A percentile compares a stretch with the other conserved stretches of the same genome.
phyloP scores from a whole-genome alignment of 495 filamentous ascomycete species.

The Podospora pseudoanserina region DNA sequence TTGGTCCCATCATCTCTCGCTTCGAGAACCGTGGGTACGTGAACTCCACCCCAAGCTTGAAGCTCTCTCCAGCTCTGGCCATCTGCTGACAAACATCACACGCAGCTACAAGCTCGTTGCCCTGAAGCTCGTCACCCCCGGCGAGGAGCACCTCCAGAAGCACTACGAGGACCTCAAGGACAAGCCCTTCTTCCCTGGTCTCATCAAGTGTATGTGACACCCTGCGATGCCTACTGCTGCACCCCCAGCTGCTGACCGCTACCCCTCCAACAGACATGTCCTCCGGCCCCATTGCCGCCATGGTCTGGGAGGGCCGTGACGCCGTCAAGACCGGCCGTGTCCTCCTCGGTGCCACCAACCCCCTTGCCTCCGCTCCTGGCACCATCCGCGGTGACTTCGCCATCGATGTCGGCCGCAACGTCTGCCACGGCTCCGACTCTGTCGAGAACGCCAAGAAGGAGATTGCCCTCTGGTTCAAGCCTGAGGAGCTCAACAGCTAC shows the following conservation, averaged over 20 bases:
- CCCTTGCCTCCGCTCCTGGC: slow-evolving; percentile 83
- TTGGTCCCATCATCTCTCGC: slow-evolving; percentile 93
- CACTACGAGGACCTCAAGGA: slow-evolving; percentile 90
- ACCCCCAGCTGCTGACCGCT: background rate
- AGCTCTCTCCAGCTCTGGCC: background rate
- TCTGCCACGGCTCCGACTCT: slow-evolving; percentile 98
- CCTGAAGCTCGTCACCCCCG: slow-evolving; percentile 86
- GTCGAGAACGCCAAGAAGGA: slow-evolving; percentile 99
- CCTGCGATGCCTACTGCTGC: background rate
- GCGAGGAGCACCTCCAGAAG: slow-evolving; percentile 91
- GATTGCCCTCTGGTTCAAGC: slow-evolving; percentile 95
- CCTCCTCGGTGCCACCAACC: slow-evolving; percentile 98
- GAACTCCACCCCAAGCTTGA: slow-evolving; percentile 12
- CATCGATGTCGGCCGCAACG: slow-evolving; percentile 89
- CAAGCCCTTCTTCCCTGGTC: slow-evolving; percentile 95
- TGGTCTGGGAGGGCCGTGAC: slow-evolving; percentile 98
- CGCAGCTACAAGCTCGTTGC: slow-evolving; percentile 90
- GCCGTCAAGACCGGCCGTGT: slow-evolving; percentile 95
- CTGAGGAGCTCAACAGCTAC: slow-evolving; percentile 75
- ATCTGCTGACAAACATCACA: slow-evolving; percentile 19
- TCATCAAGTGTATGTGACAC: slow-evolving; percentile 68
- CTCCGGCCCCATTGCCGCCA: slow-evolving; percentile 93
- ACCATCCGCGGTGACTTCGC: slow-evolving; percentile 84
- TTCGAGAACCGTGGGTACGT: slow-evolving; percentile 90
- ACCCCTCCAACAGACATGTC: slow-evolving; percentile 70